These are phyloP conservation scores for Pleurotus ostreatus DNA, from an alignment of 768 basidiomycete genomes.

Conservation along the genomic window DNA sequence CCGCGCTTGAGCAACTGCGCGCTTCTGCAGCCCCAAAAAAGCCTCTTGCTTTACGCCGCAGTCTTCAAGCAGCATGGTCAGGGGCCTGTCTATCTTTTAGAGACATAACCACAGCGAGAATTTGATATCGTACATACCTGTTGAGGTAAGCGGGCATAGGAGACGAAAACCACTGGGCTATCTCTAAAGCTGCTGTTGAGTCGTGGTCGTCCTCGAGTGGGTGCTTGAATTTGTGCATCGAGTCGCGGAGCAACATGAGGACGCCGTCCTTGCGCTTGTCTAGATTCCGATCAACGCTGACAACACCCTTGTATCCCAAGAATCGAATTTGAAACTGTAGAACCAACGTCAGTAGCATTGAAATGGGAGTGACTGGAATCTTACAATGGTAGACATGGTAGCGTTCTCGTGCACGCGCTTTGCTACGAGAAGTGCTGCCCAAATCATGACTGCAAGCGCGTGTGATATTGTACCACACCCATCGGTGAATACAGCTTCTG, in stretches of 20 bases:
- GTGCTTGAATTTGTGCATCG: conserved; percentile 84
- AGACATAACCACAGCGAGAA: not conserved
- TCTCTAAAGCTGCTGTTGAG: conserved; percentile 62
- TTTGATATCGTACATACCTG: conserved; percentile 37
- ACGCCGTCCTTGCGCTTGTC: conserved; percentile 41
- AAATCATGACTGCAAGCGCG: conserved; percentile 55
- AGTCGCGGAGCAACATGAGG: conserved; percentile 64
- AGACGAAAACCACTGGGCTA: conserved; percentile 56
- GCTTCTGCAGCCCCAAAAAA: conserved; percentile 61
- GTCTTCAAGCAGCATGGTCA: conserved; percentile 79
- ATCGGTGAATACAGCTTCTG: conserved; percentile 57
- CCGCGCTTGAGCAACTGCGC: conserved; percentile 49
- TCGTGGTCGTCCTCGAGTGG: conserved; percentile 59
- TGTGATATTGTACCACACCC: conserved; percentile 78
- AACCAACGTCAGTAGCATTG: not conserved
- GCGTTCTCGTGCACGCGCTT: conserved; percentile 30
- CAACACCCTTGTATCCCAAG: conserved; percentile 80
- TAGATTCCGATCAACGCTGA: conserved; percentile 58
- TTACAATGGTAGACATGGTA: conserved; percentile 57
- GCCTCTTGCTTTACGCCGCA: conserved; percentile 54
- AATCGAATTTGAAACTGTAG: conserved; percentile 75
- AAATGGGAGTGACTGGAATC: conserved; percentile 19
- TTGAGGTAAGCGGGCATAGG: conserved; percentile 71
- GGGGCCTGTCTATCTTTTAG: conserved; percentile 37
- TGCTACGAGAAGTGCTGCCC: conserved; percentile 46